Conservation (phyloP, 257 asterid species). For the Haberlea rhodopensis region DNA sequence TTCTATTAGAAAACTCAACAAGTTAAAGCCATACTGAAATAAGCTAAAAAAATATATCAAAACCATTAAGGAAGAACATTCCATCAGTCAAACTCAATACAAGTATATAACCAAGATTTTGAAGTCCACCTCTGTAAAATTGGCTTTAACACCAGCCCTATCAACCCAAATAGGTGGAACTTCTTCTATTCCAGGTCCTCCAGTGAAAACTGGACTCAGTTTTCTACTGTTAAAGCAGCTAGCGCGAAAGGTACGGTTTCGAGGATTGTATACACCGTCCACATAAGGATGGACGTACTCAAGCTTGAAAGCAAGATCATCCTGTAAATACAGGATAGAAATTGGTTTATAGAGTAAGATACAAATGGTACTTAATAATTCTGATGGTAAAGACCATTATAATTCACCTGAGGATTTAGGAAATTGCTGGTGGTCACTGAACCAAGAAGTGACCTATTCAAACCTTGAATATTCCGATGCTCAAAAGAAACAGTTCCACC, state of each 20-base stretch:
- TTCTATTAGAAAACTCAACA: background rate
- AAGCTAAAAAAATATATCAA: conserved; percentile 11
- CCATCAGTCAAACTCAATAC: background rate
- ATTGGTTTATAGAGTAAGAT: conserved; percentile 6
- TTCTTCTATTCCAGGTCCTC: conserved; percentile 97
- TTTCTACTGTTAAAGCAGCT: conserved; percentile 96
- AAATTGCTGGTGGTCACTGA: conserved; percentile 94
- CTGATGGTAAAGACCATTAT: conserved; percentile 1
- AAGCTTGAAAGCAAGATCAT: conserved; percentile 93
- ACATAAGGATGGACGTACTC: conserved; percentile 94
- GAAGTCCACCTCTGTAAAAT: conserved; percentile 70
- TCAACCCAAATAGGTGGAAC: conserved; percentile 98
- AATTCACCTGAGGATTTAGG: conserved; percentile 86
- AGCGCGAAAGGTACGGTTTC: conserved; percentile 85
- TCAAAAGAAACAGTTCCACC: conserved; percentile 99
- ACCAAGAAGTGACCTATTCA: conserved; percentile 94
- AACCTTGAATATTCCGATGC: conserved; percentile 85
- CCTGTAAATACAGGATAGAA: conserved; percentile 43
- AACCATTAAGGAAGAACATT: conserved; percentile 9
- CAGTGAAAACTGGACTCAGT: conserved; percentile 95
- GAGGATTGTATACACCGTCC: conserved; percentile 85
- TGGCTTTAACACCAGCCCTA: conserved; percentile 89
- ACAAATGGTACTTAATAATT: conserved; percentile 3
- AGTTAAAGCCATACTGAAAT: conserved; percentile 4
- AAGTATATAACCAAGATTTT: background rate